Evolutionary conservation across 1,284 basidiomycete genomes (phyloP), one percentile per base, ranked within the genome.

Genomic region (Marasmius sp.): DNA sequence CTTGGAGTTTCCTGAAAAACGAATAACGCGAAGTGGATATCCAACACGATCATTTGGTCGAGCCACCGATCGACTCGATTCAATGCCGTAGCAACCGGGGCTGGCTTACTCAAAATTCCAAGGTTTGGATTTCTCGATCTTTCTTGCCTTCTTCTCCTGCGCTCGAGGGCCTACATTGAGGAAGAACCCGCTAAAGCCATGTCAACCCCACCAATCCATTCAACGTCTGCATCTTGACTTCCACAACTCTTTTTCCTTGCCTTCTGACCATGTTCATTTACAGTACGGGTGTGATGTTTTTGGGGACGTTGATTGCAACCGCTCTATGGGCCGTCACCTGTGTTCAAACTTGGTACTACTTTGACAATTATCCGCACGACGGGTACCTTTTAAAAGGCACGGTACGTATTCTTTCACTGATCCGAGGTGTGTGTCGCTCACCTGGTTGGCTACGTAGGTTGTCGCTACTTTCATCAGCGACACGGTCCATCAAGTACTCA

Each of bases 261-360:
- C 5, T 27, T 27, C 27, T 18, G 43, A n/a, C 18, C 48, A 20
- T n/a, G 10, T 27, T 20, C 10, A 10, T 20, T 49, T 27, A 6
- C 18, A 49, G 48, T 8, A 55, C 53, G 18, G 58, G 58, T 2
- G 48, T 52, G 33, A 47, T 47, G 33, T 55, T 60, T 22, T 41
- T 60, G 8, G 59, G 51, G 34, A 55, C 51, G 22, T 20, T 54
- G 18, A 8, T 60, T 9, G 59, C 51, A 16, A 33, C 18, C 37
- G 43, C 41, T 14, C 48, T 55, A 18, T 43, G 52, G 50, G 59
- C 51, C 20, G 18, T 60, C 10, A 53, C 59, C 3, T 47, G 34
- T 16, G 37, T 43, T 10, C 50, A 54, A 22, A 52, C 49, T 14
- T 60, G 38, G 50, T 60, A 34, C 39, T 60, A 60, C 38, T 60